Percentiles rank a stretch among this genome's conserved stretches.
phyloP scores from a whole-genome alignment of 148 eudicot genomes.

The Camellia sinensis region DNA sequence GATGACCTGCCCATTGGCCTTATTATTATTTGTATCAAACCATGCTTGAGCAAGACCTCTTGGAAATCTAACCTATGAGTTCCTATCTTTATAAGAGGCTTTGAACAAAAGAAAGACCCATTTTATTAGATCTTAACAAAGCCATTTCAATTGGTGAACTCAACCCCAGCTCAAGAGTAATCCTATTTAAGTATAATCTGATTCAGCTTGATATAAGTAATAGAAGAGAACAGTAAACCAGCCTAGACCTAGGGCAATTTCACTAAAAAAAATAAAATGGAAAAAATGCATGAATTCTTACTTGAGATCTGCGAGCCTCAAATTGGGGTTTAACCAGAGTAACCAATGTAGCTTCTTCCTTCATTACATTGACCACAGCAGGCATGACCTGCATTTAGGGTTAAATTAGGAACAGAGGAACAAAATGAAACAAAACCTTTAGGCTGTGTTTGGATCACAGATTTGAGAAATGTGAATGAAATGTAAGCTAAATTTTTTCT shows the following conservation, averaged over 20 bases:
- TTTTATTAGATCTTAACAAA: not conserved
- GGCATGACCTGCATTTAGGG: conserved; percentile 78
- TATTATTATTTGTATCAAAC: not conserved
- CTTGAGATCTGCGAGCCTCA: conserved; percentile 95
- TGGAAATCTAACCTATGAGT: not conserved
- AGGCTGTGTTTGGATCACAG: too few relatives aligned
- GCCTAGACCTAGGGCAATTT: not conserved
- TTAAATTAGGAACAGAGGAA: not conserved
- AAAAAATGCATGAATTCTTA: conserved; percentile 21
- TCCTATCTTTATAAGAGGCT: not conserved
- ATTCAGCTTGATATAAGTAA: not conserved
- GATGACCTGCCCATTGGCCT: conserved; percentile 3
- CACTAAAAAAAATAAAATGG: not conserved
- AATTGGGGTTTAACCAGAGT: conserved; percentile 97
- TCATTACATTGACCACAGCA: conserved; percentile 87
- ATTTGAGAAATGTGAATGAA: too few relatives aligned
- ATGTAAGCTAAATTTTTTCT: too few relatives aligned
- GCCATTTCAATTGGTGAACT: conserved; percentile 1
- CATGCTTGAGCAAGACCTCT: not conserved
- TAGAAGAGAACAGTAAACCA: not conserved
- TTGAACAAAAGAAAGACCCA: not conserved
- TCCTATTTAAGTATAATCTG: not conserved
- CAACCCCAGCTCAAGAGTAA: not conserved
- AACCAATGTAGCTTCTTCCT: conserved; percentile 71
- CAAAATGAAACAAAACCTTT: not conserved